Evolutionary conservation across 805 yeast genomes (phyloP), one percentile per base, ranked within the genome.

Genomic region (Candida taoyuanica): DNA sequence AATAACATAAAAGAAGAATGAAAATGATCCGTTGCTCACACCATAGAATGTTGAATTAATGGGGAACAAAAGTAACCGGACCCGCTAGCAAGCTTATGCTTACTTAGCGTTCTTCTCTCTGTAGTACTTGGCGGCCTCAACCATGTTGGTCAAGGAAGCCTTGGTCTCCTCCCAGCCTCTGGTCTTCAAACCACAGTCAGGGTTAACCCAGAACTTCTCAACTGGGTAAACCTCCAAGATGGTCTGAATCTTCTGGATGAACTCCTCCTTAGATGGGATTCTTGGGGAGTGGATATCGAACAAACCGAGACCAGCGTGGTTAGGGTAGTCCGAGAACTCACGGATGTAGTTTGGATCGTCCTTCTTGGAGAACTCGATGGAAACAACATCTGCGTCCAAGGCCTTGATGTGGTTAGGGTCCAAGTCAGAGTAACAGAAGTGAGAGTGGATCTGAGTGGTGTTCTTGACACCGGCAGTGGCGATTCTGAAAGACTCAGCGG

Each of bases 331-430:
- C 53, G 95, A 78, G 77, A 93, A 93, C 77, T 93, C 96, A 71
- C 87, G 82, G 67, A 93, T 89, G 80, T 93, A 93, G 75, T 86
- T 82, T 62, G 97, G 87, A 74, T 91, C 97, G 65, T 93, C 98
- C 85, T 93, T 93, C 89, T 93, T 93, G 66, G 98, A 89, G 85
- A 87, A 93, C 77, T 93, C 98, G 59, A 93, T 91, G 44, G 98
- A 91, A 51, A 93, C 98, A 59, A 93, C 98, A 71, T 93, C 98
- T 58, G 98, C 98, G 70, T 93, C 98, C 65, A 93, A 78, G 55
- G 98, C 97, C 81, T 93, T 91, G 80, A 93, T 93, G 73, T 91
- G 97, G 81, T 85, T 85, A 65, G 98, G 98, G 78, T 93, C 98
- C 71, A 93, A 81, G 72, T 93, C 98, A 47, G 98, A 93, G 89